Evolutionary conservation across 2,329 filamentous ascomycete genomes (phyloP), one percentile per base, ranked within the genome.

Genomic region (Aureobasidium sp.): DNA sequence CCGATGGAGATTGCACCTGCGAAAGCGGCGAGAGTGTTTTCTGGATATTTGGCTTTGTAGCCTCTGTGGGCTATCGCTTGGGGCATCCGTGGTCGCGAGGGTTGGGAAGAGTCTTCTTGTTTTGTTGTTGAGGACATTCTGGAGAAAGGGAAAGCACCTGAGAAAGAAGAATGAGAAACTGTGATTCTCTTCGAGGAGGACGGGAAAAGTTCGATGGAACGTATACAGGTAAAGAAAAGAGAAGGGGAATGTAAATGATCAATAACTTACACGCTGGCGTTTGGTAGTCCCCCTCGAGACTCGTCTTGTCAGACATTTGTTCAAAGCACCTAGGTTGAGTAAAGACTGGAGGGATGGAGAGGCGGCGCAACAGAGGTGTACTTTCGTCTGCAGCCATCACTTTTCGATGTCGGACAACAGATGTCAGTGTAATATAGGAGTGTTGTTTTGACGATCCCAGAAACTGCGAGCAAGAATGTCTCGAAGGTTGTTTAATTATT

Each of bases 11-110:
- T 81, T 1, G 91, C 92, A 32, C 82, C 87, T 62, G 78, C 78
- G 75, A 96, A 95, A 8, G 89, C 88, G 16, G 79, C 82, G 81
- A 97, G 85, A 1, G 89, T 88, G 75, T 97, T 97, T 74, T 97
- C 93, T 0, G 93, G 91, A 67, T 82, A 89, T 57, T 81, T 80
- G 0, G 86, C 85, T 71, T 90, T 93, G 79, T 87, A 91, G 48
- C 90, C 90, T 62, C 90, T 81, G 76, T 93, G 90, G 1, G 87
- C 88, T 65, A 94, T 90, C 61, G 85, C 82, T 71, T 90, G 87
- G 1, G 90, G 89, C 41, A 65, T 47, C 5, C 49, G 49, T 48
- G 63, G 59, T 5, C 44, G 42, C 47, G 63, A 51, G 4, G 60
- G 51, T 1, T 50, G 14, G 5, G 48, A 51, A 21, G 32, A 13